phyloP scores from a whole-genome alignment of 1,284 basidiomycete genomes.

The Apiotrichum porosum region DNA sequence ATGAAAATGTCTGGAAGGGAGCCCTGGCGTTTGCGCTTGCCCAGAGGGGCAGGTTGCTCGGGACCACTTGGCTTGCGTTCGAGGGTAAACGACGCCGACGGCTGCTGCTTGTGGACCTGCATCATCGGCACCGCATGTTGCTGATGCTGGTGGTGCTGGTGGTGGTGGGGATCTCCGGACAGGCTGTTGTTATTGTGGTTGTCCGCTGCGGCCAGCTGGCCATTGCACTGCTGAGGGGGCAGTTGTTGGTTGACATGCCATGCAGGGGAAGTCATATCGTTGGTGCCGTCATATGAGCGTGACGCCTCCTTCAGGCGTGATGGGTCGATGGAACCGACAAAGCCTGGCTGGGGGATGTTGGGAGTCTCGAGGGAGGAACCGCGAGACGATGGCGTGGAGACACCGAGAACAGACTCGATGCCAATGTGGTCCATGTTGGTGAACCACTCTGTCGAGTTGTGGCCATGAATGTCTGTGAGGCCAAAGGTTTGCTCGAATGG shows the following conservation, averaged over 20 bases:
- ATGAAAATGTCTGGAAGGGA: conserved; percentile 15
- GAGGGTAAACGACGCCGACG: background rate
- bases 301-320: conserved; percentile 11
- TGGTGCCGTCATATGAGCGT: background rate
- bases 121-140: background rate
- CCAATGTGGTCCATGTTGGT: conserved; percentile 3
- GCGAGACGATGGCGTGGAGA: conserved; percentile 9
- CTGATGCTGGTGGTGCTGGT: conserved; percentile 2
- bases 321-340: conserved; percentile 11
- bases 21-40: conserved; percentile 16
- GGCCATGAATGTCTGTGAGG: conserved; percentile 6
- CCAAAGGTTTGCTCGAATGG: conserved; percentile 9
- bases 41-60: background rate
- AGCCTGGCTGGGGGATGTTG: conserved; percentile 5
- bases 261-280: background rate
- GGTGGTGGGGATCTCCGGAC: background rate
- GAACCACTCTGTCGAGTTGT: conserved; percentile 9
- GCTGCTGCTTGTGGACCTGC: too few species aligned
- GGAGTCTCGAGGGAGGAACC: conserved; percentile 19
- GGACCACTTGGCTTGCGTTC: too few species aligned
- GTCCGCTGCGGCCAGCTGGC: too few species aligned
- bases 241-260: background rate
- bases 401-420: conserved; percentile 7
- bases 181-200: too few species aligned
- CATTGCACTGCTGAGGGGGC: background rate